phyloP scores from a whole-genome alignment of 2,329 filamentous ascomycete genomes.

The Drechmeria coniospora region DNA sequence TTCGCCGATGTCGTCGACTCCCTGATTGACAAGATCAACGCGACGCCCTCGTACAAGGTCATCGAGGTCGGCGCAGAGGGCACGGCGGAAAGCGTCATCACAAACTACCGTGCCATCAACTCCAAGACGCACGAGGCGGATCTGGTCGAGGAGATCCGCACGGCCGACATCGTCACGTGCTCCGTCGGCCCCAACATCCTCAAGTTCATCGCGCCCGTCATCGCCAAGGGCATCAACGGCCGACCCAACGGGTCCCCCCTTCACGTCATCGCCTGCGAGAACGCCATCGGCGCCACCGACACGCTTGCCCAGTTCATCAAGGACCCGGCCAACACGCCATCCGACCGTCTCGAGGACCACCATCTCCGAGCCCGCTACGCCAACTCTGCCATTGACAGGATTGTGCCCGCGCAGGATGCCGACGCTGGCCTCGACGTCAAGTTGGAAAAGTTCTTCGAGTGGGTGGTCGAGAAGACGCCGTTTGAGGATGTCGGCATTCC shows the following conservation, averaged over 20 bases:
- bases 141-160: slow-evolving; percentile 70
- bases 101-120: slow-evolving; percentile 95
- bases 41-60: slow-evolving; percentile 66
- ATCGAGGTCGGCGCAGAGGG: slow-evolving; percentile 82
- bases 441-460: slow-evolving; percentile 98
- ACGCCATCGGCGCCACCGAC: slow-evolving; percentile 88
- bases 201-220: slow-evolving; percentile 88
- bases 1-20: slow-evolving; percentile 87
- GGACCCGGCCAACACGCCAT: slow-evolving; percentile 53
- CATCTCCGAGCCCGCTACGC: slow-evolving; percentile 70
- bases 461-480: slow-evolving; percentile 82
- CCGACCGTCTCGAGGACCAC: slow-evolving; percentile 51
- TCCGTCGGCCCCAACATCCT: slow-evolving; percentile 93
- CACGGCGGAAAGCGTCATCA: slow-evolving; percentile 67
- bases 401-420: slow-evolving; percentile 79
- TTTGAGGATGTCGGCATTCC: slow-evolving; percentile 55
- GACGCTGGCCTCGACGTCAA: slow-evolving; percentile 76
- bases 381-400: slow-evolving; percentile 97
- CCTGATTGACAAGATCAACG: slow-evolving; percentile 68
- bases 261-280: slow-evolving; percentile 94
- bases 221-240: slow-evolving; percentile 81
- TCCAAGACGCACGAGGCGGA: slow-evolving; percentile 71
- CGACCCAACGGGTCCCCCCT: slow-evolving; percentile 56
- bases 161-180: slow-evolving; percentile 85
- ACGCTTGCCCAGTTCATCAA: slow-evolving; percentile 72